These are phyloP conservation scores for Canavalia gladiata DNA, from an alignment of 306 rosid genomes.

Conservation along the genomic window DNA sequence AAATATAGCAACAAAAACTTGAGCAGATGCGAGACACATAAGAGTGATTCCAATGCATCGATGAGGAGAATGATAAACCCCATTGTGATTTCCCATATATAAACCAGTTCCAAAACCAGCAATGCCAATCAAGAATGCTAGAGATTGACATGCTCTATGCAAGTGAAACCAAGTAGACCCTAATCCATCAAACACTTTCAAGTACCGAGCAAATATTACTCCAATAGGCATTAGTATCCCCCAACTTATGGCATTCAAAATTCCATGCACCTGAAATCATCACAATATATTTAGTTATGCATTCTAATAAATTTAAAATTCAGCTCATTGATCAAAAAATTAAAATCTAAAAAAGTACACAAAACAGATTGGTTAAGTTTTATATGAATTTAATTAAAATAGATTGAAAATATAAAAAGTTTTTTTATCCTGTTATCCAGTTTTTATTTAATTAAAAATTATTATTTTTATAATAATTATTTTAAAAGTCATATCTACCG, in stretches of 20 bases:
- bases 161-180: conserved; percentile 42
- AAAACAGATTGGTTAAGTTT: too few species aligned
- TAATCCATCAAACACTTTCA: conserved; percentile 29
- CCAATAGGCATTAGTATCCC: conserved; percentile 57
- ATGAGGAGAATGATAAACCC: conserved; percentile 36
- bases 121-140: conserved; percentile 11
- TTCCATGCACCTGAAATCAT: conserved; percentile 48
- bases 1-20: conserved; percentile 18
- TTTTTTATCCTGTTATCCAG: too few species aligned
- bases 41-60: conserved; percentile 49
- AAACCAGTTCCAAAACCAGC: conserved; percentile 41
- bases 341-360: too few species aligned
- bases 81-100: conserved; percentile 11
- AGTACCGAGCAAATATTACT: conserved; percentile 42
- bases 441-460: too few species aligned
- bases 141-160: conserved; percentile 35
- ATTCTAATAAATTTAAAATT: too few species aligned
- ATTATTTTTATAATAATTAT: too few species aligned
- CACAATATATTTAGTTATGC: background rate
- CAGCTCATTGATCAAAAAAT: too few species aligned
- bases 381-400: too few species aligned
- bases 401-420: too few species aligned
- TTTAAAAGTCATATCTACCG: too few species aligned
- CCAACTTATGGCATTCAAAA: conserved; percentile 51
- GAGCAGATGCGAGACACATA: background rate